Base-by-base conservation (phyloP, 2,329 filamentous ascomycete genomes). In the Akanthomyces dipterigenus region DNA sequence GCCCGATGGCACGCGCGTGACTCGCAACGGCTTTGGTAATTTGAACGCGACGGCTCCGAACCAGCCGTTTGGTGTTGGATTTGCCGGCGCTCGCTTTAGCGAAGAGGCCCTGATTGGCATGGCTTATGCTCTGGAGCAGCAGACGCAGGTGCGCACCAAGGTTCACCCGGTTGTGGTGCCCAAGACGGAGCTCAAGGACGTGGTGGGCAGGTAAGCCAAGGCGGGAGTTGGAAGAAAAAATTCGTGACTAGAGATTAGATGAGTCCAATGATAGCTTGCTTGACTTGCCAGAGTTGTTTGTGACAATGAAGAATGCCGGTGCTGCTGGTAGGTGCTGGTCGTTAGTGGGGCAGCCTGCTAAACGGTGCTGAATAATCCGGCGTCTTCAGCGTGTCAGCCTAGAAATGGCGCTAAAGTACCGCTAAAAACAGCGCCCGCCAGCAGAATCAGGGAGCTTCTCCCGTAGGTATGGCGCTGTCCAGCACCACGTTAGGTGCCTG, bases 101-200 rank as follows among this genome's bases (percentile, higher is more conserved):
- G 87, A 90, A 70, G 81, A 81, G 63, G 77, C 72, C 18, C 68
- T 90, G 63, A 82, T 89, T 62, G 83, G 82, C 1, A 79, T 85
- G 69, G 87, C 86, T 8, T 90, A 87, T 75, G 86, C 85, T 2
- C 89, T 84, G 71, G 87, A 90, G 75, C 85, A 88, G 73, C 74
- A 77, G 66, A 87, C 73, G 1, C 55, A 65, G 36, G 67, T 67
- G 2, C 66, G 73, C 16, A 55, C 67, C 8, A 65, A 65, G 49
- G 61, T 71, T 5, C 58, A 64, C 31, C 72, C 73, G 2, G 68
- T 68, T 40, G 63, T 74, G 1, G 56, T 65, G 34, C 73, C 73
- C 3, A 67, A 57, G n/a, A 72, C 70, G 2, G 72, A 75, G 62
- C 60, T 75, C 26, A 63, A 60, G 0, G 70, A 74, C 40, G 60